A percentile compares a stretch with the other conserved stretches of the same genome.
Evolutionary conservation across 148 eudicot genomes (phyloP).

Genomic region (Camellia granthamiana): DNA sequence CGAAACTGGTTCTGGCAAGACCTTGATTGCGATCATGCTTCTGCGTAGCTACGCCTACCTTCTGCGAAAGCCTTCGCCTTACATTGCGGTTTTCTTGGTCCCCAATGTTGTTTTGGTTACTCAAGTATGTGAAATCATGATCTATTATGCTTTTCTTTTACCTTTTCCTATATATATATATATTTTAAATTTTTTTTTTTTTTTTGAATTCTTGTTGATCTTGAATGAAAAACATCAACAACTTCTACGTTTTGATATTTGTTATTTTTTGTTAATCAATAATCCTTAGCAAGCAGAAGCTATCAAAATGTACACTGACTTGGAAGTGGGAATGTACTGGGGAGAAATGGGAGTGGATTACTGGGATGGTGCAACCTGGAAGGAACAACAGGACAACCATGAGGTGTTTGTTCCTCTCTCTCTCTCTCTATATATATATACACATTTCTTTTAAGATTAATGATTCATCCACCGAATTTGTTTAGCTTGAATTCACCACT

Average conservation of each 20-base stretch:
- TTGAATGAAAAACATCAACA: not conserved
- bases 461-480: too few relatives aligned
- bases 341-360: slow-evolving; percentile 85
- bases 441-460: not conserved
- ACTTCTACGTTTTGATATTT: not conserved
- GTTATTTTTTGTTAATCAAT: slow-evolving; percentile 1
- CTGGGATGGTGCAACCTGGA: slow-evolving; percentile 82
- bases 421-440: not conserved
- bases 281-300: slow-evolving; percentile 69
- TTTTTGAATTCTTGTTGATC: not conserved
- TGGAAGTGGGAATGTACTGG: slow-evolving; percentile 84
- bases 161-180: not conserved
- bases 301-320: slow-evolving; percentile 54
- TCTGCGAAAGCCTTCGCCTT: slow-evolving; percentile 58
- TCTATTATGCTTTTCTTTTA: not conserved
- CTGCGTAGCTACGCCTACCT: slow-evolving; percentile 62
- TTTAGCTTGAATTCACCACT: too few relatives aligned
- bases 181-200: not conserved
- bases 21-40: slow-evolving; percentile 87
- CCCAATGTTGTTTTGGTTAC: slow-evolving; percentile 79
- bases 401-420: slow-evolving; percentile 47
- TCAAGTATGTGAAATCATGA: slow-evolving; percentile 49
- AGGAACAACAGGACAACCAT: slow-evolving; percentile 44
- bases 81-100: slow-evolving; percentile 82
- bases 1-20: slow-evolving; percentile 96